Percentiles rank a stretch among this genome's conserved stretches.
Evolutionary conservation across 1,284 basidiomycete genomes (phyloP).

Genomic region (Leccinum fallax): DNA sequence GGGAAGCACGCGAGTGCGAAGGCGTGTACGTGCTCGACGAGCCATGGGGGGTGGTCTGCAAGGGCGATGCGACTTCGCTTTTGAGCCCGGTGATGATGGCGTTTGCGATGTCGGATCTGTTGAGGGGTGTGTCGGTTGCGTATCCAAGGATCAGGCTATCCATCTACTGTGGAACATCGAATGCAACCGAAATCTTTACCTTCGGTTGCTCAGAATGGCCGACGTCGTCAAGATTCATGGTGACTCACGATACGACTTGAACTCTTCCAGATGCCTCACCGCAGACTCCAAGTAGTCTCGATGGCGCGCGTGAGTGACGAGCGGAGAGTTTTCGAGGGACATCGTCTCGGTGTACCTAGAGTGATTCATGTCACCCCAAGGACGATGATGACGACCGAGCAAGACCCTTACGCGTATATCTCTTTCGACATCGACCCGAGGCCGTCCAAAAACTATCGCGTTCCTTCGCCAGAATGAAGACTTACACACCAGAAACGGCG

Average conservation of each 20-base stretch:
- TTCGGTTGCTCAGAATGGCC: background rate
- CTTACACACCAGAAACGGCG: slow-evolving; percentile 59
- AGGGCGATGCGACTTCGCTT: slow-evolving; percentile 55
- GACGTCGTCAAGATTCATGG: slow-evolving; percentile 31
- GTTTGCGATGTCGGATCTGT: slow-evolving; percentile 59
- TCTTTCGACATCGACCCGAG: slow-evolving; percentile 56
- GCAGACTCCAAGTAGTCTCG: slow-evolving; percentile 74
- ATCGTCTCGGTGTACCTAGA: slow-evolving; percentile 23
- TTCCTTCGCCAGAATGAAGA: slow-evolving; percentile 60
- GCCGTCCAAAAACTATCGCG: slow-evolving; percentile 56
- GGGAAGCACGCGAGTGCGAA: slow-evolving; percentile 55
- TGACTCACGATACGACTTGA: slow-evolving; percentile 57
- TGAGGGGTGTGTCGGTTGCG: slow-evolving; percentile 34
- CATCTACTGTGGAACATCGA: no score
- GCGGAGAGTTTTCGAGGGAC: slow-evolving; percentile 41
- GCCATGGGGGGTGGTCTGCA: slow-evolving; percentile 53
- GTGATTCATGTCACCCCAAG: background rate
- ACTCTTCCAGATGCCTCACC: slow-evolving; percentile 64
- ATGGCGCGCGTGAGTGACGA: slow-evolving; percentile 82
- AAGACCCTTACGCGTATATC: slow-evolving; percentile 45
- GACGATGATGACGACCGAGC: background rate
- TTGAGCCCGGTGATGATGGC: slow-evolving; percentile 61
- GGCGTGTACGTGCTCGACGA: slow-evolving; percentile 62
- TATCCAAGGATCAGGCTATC: no score
- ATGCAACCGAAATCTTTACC: no score